phyloP scores from a whole-genome alignment of 2,329 filamentous ascomycete genomes.

The Rachicladosporium sp. region DNA sequence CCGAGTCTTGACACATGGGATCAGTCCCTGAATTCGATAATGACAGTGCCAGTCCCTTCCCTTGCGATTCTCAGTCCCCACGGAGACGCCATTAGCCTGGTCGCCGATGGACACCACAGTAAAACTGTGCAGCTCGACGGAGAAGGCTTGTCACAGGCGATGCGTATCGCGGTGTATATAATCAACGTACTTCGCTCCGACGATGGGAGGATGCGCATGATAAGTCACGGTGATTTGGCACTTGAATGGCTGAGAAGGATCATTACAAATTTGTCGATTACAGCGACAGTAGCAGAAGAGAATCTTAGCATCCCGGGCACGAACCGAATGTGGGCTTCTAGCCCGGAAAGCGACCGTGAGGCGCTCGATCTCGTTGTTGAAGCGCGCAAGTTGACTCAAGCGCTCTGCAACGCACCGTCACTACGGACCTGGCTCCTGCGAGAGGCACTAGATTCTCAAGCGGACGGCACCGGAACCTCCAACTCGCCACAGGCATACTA shows the following conservation, averaged over 20 bases:
- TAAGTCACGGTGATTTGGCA: conserved; percentile 16
- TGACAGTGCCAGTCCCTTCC: conserved; percentile 46
- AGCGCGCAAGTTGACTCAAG: conserved; percentile 33
- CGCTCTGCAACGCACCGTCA: not conserved
- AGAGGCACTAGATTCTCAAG: not conserved
- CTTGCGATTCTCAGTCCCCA: conserved; percentile 63
- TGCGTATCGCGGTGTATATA: conserved; percentile 64
- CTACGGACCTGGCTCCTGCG: not conserved
- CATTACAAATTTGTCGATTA: conserved; percentile 40
- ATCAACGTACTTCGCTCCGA: conserved; percentile 42
- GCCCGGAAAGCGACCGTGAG: conserved; percentile 38
- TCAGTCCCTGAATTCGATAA: conserved; percentile 44
- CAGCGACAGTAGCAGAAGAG: conserved; percentile 46
- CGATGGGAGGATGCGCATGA: conserved; percentile 17
- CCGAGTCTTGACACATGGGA: conserved; percentile 48
- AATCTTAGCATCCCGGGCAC: conserved; percentile 46
- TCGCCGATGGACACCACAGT: conserved; percentile 26
- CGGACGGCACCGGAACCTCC: not conserved
- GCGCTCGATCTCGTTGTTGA: conserved; percentile 41
- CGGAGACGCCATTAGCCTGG: conserved; percentile 56
- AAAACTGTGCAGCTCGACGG: conserved; percentile 37
- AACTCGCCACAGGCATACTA: conserved; percentile 27
- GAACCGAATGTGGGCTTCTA: conserved; percentile 40
- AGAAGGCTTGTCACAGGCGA: conserved; percentile 57
- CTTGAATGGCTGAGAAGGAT: conserved; percentile 20